Evolutionary conservation across 805 yeast species (phyloP).

Genomic region (Tetrapisispora phaffii): DNA sequence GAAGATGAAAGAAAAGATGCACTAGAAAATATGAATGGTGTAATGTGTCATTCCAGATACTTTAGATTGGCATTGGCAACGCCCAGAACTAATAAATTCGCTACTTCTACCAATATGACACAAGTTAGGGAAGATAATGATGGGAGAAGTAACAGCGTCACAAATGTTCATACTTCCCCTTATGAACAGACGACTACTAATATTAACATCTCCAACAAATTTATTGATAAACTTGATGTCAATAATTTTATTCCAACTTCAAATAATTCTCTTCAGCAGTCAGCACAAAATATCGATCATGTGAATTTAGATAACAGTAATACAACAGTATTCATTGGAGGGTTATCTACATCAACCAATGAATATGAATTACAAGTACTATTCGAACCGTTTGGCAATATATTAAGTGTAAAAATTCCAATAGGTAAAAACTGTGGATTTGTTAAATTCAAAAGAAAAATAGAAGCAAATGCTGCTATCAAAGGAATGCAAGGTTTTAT

Average conservation of each 20-base stretch:
- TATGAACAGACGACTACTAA: background rate
- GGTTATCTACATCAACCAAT: slow-evolving; percentile 49
- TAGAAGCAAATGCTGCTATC: slow-evolving; percentile 70
- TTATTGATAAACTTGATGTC: background rate
- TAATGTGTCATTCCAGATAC: slow-evolving; percentile 70
- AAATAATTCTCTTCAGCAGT: background rate
- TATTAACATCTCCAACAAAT: background rate
- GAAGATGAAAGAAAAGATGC: slow-evolving; percentile 63
- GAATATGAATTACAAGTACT: slow-evolving; percentile 52
- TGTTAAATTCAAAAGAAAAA: slow-evolving; percentile 54
- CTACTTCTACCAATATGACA: background rate
- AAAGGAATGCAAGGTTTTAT: slow-evolving; percentile 70
- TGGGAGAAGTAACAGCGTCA: no score
- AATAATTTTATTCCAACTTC: no score
- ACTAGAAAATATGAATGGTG: slow-evolving; percentile 65
- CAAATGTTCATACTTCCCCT: background rate
- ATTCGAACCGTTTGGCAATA: slow-evolving; percentile 66
- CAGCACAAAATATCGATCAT: background rate
- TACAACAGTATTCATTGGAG: slow-evolving; percentile 70
- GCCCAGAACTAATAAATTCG: slow-evolving; percentile 41
- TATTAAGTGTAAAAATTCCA: slow-evolving; percentile 62
- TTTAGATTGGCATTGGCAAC: slow-evolving; percentile 72
- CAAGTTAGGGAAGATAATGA: background rate
- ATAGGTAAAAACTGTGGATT: slow-evolving; percentile 76
- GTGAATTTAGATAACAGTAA: background rate